Base-by-base conservation (phyloP, 148 eudicot species). In the Camellia sinensis region DNA sequence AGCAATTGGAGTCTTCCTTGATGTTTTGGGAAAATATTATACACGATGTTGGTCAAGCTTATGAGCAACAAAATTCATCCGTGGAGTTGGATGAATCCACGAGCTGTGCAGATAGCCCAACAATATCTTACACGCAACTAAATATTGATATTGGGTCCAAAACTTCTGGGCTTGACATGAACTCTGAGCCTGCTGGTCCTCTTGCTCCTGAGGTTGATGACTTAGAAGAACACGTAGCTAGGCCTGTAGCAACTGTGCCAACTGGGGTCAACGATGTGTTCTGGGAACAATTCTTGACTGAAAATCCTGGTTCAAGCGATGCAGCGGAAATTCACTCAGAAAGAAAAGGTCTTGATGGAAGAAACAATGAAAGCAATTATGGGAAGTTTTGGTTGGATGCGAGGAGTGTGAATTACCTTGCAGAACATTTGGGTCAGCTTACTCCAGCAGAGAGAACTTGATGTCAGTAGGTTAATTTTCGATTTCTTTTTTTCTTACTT, bases 201-300 rank as follows among this genome's bases (percentile, higher is more conserved):
- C 64, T 63, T 71, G 73, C 72, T 69, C 45, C 75, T 53, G 90
- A 85, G 54, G 77, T 80, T 50, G 67, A 79, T 82, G 74, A 71
- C 45, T 46, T 68, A 53, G 86, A 83, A 74, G 91, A 85, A 71
- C 74, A 83, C 52, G 89, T 80, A 78, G 80, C 82, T 54, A 87
- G 71, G 50, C 77, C 81, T 59, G 85, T 82, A 18, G 74, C 85
- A 52, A 86, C 81, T 62, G 88, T 37, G 14, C 80, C 84, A n/a
- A 85, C 87, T 15, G 86, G 92, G 73, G 97, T 84, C 52, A 94
- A 94, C 76, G 97, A 94, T 80, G 85, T 83, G 11, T 94, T 94
- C 62, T 94, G 97, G 97, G 93, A 91, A 67, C 95, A 92, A 52
- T 92, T 94, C 83, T 81, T 94, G 90, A 91, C 95, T 8, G 98